Evolutionary conservation across 164 flowering plant species (phyloP).

Genomic region (Cinnamomum micranthum): DNA sequence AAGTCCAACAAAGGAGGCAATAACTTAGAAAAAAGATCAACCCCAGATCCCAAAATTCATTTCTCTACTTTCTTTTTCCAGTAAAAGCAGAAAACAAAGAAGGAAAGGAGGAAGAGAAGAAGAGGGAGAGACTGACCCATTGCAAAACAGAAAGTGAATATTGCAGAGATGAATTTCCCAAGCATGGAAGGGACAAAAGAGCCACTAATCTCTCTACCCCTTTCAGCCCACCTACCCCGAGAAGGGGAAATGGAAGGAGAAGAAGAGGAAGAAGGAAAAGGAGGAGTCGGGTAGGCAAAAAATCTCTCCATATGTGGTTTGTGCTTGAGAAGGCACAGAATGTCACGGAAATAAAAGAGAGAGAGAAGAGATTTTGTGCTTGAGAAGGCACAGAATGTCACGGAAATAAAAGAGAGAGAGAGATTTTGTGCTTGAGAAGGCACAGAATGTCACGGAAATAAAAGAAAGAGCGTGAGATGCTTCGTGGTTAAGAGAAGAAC

Average conservation of each 20-base stretch:
- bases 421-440: not conserved
- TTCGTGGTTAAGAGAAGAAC: constrained; percentile 34
- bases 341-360: not conserved
- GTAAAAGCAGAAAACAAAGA: not conserved
- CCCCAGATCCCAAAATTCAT: too few relatives aligned
- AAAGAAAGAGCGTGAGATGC: constrained; percentile 11
- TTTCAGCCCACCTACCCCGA: constrained; percentile 25
- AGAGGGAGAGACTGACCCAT: constrained; percentile 42
- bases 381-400: not conserved
- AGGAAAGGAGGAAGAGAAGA: not conserved
- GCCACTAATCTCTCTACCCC: constrained; percentile 34
- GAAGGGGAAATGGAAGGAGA: constrained; percentile 12
- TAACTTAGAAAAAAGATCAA: not conserved
- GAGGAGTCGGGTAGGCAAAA: constrained; percentile 44
- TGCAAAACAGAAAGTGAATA: constrained; percentile 79
- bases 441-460: not conserved
- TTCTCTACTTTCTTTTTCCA: too few relatives aligned
- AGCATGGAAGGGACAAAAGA: constrained; percentile 53
- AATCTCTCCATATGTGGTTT: constrained; percentile 43
- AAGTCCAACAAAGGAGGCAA: too few relatives aligned
- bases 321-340: not conserved
- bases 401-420: not conserved
- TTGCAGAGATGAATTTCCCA: constrained; percentile 69
- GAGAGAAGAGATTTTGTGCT: not conserved
- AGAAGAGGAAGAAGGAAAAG: constrained; percentile 5